Evolutionary conservation across 1,284 basidiomycete genomes (phyloP), one percentile per base, ranked within the genome.

Genomic region (Ustilago tritici): DNA sequence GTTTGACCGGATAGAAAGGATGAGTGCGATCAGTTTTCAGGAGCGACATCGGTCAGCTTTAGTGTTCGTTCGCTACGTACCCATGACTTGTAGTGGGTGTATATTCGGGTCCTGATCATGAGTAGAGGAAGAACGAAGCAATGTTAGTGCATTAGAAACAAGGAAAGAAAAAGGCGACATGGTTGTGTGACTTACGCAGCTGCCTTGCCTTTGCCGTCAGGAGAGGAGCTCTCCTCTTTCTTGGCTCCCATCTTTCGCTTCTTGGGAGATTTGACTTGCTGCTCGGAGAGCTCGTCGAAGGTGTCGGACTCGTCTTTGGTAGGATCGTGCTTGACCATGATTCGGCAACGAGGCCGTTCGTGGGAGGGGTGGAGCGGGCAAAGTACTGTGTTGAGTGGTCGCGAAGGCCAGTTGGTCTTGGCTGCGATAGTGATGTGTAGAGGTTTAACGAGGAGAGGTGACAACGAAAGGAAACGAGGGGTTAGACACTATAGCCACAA

Each of bases 161-260:
- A 17, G 14, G 15, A 17, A 15, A 17, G 17, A 49, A 10, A 49
- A 23, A 7, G 46, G 28, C 8, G n/a, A 5, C 1, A 4, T 10
- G 19, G 14, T 6, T 23, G 10, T 49, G 46, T 23, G 14, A 32
- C 49, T 50, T 50, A 50, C 49, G n/a, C 31, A 28, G 49, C 31
- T 11, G 11, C 9, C 49, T 50, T 50, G 9, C 23, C 12, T 17
- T 50, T 50, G 31, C 28, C n/a, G 49, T 46, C 43, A 46, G 49
- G 49, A 12, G 49, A 50, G 15, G n/a, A 23, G 31, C 49, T 50
- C 3, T 32, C 31, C 15, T 50, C 28, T 50, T 50, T 50, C 49
- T 50, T 50, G n/a, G 49, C 28, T 12, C 23, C 12, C 49, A 31
- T 50, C 31, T 50, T 50, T 7, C 28, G 49, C 49, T 50, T 50